Base-by-base conservation (phyloP, 2,329 filamentous ascomycete genomes). In the Xylaria arbuscula region DNA sequence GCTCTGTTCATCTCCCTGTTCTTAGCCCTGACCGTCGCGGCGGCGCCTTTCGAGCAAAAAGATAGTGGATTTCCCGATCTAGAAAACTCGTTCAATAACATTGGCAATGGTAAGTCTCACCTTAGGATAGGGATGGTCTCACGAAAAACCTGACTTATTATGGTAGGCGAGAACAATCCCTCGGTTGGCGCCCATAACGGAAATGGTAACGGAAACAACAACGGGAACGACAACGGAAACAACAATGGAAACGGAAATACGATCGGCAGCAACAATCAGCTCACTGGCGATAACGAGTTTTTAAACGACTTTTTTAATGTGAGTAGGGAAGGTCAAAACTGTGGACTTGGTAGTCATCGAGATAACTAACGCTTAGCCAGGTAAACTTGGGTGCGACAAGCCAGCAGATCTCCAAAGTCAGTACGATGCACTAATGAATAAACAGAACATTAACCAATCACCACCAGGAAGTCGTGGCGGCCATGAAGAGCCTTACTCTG, bases 401-500 rank as follows among this genome's bases (percentile, higher is more conserved):
- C 45, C 42, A 47, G 19, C 51, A 66, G 22, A 22, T 62, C 22
- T 62, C 64, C 51, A 2, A 62, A 60, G 64, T 66, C 48, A 66
- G 53, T 47, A n/a, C 19, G 36, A 47, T 47, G 24, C 47, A 55
- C 59, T 63, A 67, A 62, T 63, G 9, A 40, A 5, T 22, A 53
- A 54, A 11, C 38, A 63, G 64, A 63, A 13, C 10, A 63, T 67
- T 67, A 48, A 67, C 28, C 9, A 45, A 48, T 54, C 51, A 28
- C 53, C 22, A 13, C 19, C 32, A 66, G 58, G 58, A 62, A 53
- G 58, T 66, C 2, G 58, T 62, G 45, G 53, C 58, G 15, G 64
- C 64, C 34, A 57, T 66, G 34, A 62, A 66, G 36, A 62, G 64
- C 13, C 64, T 67, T 51, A 48, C 53, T 10, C 10, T 67, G 32